phyloP scores from a whole-genome alignment of 1,284 basidiomycete species.

The Volvariella surrecta region DNA sequence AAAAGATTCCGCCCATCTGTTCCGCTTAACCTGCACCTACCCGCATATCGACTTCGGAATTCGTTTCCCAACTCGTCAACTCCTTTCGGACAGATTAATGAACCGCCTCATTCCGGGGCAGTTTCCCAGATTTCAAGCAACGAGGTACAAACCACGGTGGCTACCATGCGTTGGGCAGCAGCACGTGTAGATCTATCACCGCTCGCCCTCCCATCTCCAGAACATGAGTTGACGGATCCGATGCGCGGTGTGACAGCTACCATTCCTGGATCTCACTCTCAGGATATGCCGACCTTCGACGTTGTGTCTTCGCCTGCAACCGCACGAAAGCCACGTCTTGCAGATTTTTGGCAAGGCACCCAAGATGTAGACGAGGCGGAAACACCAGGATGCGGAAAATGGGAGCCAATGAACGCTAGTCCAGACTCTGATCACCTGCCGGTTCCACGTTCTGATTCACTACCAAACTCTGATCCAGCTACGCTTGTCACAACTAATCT shows the following conservation, averaged over 20 bases:
- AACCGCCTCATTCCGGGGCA: constrained; percentile 8
- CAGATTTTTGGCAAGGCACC: constrained; percentile 65
- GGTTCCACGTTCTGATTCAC: no score
- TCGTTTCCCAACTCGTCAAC: constrained; percentile 42
- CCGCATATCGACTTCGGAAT: constrained; percentile 43
- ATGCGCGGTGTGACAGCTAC: constrained; percentile 65
- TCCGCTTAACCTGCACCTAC: constrained; percentile 19
- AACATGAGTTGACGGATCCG: constrained; percentile 81
- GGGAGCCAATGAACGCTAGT: no score
- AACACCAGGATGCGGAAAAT: no score
- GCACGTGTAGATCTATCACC: constrained; percentile 69
- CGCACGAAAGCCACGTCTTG: constrained; percentile 45
- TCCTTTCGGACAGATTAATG: constrained; percentile 15
- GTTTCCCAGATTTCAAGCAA: constrained; percentile 23
- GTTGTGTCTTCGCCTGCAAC: constrained; percentile 36
- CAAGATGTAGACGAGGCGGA: constrained; percentile 24
- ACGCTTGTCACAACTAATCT: no score
- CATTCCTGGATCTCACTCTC: constrained; percentile 53
- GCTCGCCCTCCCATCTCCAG: constrained; percentile 76
- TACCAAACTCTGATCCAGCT: no score
- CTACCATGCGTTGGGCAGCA: constrained; percentile 79
- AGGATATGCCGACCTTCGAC: constrained; percentile 14
- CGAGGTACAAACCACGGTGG: constrained; percentile 63
- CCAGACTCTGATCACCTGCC: no score
- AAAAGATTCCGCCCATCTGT: constrained; percentile 13